Percentiles rank a stretch among this genome's conserved stretches.
phyloP scores from a whole-genome alignment of 768 basidiomycete genomes.

The Mycena rosella region DNA sequence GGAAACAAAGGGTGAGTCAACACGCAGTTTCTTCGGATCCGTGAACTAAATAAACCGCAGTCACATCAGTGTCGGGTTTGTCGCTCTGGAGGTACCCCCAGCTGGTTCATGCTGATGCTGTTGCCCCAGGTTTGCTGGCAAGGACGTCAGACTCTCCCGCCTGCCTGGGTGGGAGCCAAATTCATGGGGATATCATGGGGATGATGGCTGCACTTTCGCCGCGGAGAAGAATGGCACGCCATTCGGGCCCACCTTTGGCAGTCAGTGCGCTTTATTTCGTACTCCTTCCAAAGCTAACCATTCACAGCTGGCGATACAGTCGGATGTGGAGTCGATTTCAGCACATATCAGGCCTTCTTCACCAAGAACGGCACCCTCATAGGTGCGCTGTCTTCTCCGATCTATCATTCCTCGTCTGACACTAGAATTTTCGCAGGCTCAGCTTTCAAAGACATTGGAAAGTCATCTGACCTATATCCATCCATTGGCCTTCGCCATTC shows the following conservation, averaged over 20 bases:
- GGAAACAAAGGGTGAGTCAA: constrained; percentile 80
- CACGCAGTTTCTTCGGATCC: constrained; percentile 15
- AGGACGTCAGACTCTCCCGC: constrained; percentile 74
- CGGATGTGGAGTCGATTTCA: constrained; percentile 95
- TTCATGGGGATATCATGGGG: constrained; percentile 96
- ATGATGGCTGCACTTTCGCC: constrained; percentile 85
- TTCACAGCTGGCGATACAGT: constrained; percentile 84
- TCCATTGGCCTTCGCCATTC: constrained; percentile 89
- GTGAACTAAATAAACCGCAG: constrained; percentile 52
- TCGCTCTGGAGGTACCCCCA: constrained; percentile 16
- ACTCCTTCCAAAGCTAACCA: constrained; percentile 25
- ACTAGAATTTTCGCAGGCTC: constrained; percentile 57
- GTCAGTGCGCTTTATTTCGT: constrained; percentile 57
- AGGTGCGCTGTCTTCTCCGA: constrained; percentile 54
- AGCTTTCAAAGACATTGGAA: constrained; percentile 80
- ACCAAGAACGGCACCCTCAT: constrained; percentile 88
- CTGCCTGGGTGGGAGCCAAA: constrained; percentile 89
- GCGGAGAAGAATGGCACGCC: constrained; percentile 77
- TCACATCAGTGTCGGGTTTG: constrained; percentile 86
- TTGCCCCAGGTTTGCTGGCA: constrained; percentile 72
- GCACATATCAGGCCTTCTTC: constrained; percentile 83
- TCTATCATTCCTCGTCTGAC: constrained; percentile 12
- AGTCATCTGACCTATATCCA: constrained; percentile 79
- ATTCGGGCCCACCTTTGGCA: constrained; percentile 86
- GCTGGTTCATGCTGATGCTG: constrained; percentile 23